phyloP scores from a whole-genome alignment of 768 basidiomycete species.

The Leccinum incarnatum region DNA sequence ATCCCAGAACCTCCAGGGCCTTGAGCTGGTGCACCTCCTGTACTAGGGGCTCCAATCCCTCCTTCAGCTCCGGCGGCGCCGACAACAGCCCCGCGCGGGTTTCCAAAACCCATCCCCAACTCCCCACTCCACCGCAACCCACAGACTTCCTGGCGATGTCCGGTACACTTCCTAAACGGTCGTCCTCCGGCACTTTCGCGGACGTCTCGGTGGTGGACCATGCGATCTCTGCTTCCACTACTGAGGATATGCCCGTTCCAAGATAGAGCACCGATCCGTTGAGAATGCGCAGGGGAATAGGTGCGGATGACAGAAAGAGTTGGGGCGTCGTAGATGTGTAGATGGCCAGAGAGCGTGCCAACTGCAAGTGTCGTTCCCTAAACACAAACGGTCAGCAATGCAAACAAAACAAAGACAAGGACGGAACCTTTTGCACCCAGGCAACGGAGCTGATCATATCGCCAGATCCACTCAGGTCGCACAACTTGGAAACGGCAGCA shows the following conservation, averaged over 20 bases:
- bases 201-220: constrained; percentile 90
- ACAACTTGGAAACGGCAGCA: constrained; percentile 87
- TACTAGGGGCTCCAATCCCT: constrained; percentile 18
- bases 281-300: constrained; percentile 80
- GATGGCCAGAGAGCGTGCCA: constrained; percentile 82
- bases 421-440: constrained; percentile 78
- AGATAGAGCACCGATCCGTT: constrained; percentile 89
- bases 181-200: constrained; percentile 56
- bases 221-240: constrained; percentile 88
- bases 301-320: constrained; percentile 73
- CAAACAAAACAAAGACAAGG: neutral
- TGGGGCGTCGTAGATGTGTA: constrained; percentile 92
- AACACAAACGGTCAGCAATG: neutral
- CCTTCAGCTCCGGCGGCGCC: constrained; percentile 26
- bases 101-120: constrained; percentile 26
- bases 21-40: constrained; percentile 25
- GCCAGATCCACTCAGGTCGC: constrained; percentile 61
- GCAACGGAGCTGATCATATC: constrained; percentile 86
- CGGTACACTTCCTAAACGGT: constrained; percentile 70
- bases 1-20: constrained; percentile 32
- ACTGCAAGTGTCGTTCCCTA: constrained; percentile 87
- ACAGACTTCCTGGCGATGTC: constrained; percentile 92
- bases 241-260: constrained; percentile 90
- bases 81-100: constrained; percentile 16
- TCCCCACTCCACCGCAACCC: constrained; percentile 83